phyloP scores from a whole-genome alignment of 768 basidiomycete genomes.

The Tylopilus balloui region DNA sequence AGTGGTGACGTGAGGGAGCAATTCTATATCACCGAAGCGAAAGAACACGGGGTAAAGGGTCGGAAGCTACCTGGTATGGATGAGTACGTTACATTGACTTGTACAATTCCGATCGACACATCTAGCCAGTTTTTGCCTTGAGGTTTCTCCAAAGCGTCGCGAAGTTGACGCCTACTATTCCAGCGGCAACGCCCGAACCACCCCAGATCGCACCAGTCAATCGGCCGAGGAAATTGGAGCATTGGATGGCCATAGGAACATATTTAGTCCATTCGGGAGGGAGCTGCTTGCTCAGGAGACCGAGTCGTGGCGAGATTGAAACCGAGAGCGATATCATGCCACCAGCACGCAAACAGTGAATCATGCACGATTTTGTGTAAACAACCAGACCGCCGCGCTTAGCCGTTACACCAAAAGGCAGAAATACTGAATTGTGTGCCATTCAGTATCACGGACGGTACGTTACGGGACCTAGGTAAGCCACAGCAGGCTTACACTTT shows the following conservation, averaged over 20 bases:
- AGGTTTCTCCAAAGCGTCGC: slow-evolving; percentile 56
- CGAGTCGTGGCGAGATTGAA: slow-evolving; percentile 74
- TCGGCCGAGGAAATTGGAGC: slow-evolving; percentile 64
- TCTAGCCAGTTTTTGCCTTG: slow-evolving; percentile 59
- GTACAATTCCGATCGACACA: neutral
- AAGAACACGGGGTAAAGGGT: neutral
- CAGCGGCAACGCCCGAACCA: slow-evolving; percentile 49
- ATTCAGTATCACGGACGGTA: too few species aligned
- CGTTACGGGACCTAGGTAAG: too few species aligned
- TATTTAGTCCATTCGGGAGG: slow-evolving; percentile 57
- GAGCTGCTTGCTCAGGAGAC: slow-evolving; percentile 63
- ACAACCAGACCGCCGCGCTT: too few species aligned
- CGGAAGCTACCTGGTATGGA: neutral
- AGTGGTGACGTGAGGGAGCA: neutral
- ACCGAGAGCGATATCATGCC: slow-evolving; percentile 58
- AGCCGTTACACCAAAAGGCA: too few species aligned
- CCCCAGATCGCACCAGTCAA: slow-evolving; percentile 66
- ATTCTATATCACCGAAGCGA: neutral
- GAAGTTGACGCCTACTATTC: slow-evolving; percentile 60
- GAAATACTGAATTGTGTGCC: too few species aligned
- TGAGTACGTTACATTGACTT: neutral
- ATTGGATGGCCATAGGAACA: slow-evolving; percentile 58
- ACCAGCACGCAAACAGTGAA: slow-evolving; percentile 41
- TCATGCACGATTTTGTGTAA: slow-evolving; percentile 50
- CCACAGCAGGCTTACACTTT: too few species aligned